Evolutionary conservation across 1,139 yeast species (phyloP), one percentile per base, ranked within the genome.

Genomic region (Taphrina populina): DNA sequence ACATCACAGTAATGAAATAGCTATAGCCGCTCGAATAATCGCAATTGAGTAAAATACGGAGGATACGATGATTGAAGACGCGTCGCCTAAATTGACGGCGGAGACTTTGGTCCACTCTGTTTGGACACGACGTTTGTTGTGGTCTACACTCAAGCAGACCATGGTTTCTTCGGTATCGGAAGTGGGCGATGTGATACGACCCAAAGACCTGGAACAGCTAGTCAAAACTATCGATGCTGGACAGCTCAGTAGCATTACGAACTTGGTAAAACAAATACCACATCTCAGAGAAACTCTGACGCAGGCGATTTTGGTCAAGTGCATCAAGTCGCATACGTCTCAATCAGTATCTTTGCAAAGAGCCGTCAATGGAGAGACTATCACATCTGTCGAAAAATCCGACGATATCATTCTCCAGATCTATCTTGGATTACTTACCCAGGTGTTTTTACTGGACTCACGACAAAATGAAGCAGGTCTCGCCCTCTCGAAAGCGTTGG

Each of bases 391-490:
- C 17, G 47, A 20, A 3, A 30, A 20, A 19, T 17, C 35, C 13
- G 47, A 43, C 11, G 37, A 43, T 30, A 26, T 30, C n/a, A 17
- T 43, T 4, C 43, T 47, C 8, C 36, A 36, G n/a, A 10, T 27
- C 11, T 27, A n/a, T 21, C 23, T 15, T 26, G 54, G 54, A 19
- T 23, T 49, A 5, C 34, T 49, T 5, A 33, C 23, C n/a, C 95
- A 86, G 69, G 79, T 88, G 27, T 82, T 78, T 70, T 76, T 90
- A 57, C 78, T 88, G 64, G 95, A 92, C 69, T 69, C 73, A 17
- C 71, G 76, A 13, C 74, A 80, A 60, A 70, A 79, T 60, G 62
- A 58, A 7, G 58, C 62, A 26, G 66, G 59, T 57, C 64, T 59
- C 40, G 62, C 62, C 19, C 63, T 70, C 40, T 63, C 65, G 52